A percentile compares a stretch with the other conserved stretches of the same genome.
Conservation (phyloP, 257 asterid genomes). For the Solanum clarkiae region DNA sequence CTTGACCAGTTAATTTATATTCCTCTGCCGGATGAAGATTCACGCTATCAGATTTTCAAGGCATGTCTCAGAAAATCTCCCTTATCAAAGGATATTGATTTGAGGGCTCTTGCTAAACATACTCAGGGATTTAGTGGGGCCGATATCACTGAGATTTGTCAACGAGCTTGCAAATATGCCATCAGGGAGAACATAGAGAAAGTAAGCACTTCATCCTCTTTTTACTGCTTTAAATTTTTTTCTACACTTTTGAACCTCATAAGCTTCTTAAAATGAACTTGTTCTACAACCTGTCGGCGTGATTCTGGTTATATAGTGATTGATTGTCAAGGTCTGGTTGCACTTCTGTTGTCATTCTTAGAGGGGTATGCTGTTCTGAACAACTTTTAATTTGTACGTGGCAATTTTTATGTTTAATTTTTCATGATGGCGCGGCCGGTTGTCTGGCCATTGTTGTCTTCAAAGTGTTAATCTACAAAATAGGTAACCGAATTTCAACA, state of each 20-base stretch:
- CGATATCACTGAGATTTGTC: slow-evolving; percentile 47
- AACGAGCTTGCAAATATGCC: slow-evolving; percentile 50
- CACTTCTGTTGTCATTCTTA: neutral
- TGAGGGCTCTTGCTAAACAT: slow-evolving; percentile 40
- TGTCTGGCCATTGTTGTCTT: neutral
- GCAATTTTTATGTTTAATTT: neutral
- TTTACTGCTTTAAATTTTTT: neutral
- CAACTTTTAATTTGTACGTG: neutral
- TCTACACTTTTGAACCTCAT: neutral
- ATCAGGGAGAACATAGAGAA: slow-evolving; percentile 47
- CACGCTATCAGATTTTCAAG: slow-evolving; percentile 43
- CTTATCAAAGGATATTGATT: slow-evolving; percentile 32
- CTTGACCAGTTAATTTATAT: slow-evolving; percentile 48
- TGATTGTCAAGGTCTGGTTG: neutral
- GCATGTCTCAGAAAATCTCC: slow-evolving; percentile 48
- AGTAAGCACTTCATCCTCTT: slow-evolving; percentile 6
- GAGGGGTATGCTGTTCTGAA: neutral
- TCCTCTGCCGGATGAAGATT: slow-evolving; percentile 48
- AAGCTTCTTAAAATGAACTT: neutral
- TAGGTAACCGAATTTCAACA: neutral
- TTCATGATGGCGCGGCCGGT: neutral
- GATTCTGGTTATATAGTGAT: neutral
- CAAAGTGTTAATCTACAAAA: neutral
- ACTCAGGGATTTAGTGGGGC: slow-evolving; percentile 54
- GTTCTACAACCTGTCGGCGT: neutral